A percentile compares a stretch with the other conserved stretches of the same genome.
phyloP scores from a whole-genome alignment of 1,284 basidiomycete genomes.

The Meripilus lineatus region DNA sequence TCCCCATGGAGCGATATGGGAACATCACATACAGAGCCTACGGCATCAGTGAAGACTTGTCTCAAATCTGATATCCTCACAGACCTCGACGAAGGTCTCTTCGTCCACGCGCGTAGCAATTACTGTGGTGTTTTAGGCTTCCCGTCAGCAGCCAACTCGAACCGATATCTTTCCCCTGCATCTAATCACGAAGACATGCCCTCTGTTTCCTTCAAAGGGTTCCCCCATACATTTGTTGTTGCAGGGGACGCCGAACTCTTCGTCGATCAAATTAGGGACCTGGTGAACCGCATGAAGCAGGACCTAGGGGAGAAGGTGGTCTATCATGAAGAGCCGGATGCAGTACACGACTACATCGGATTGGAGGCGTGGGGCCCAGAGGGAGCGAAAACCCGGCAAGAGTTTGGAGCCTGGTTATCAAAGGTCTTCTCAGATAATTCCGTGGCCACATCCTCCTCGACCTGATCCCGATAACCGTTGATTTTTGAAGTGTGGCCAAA shows the following conservation, averaged over 20 bases:
- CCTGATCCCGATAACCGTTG: no score
- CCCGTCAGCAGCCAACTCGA: constrained; percentile 36
- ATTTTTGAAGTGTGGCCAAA: no score
- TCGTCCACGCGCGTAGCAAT: constrained; percentile 31
- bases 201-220: constrained; percentile 40
- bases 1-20: constrained; percentile 58
- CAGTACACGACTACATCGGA: constrained; percentile 5
- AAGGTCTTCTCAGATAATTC: no score
- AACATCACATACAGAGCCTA: constrained; percentile 28
- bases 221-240: constrained; percentile 51
- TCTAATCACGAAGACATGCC: constrained; percentile 33
- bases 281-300: constrained; percentile 21
- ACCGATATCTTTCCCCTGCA: constrained; percentile 53
- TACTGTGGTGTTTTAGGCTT: constrained; percentile 15
- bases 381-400: no score
- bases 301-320: constrained; percentile 47
- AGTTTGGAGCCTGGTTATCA: no score
- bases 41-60: constrained; percentile 34
- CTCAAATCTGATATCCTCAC: constrained; percentile 27
- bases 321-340: constrained; percentile 45
- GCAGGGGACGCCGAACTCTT: constrained; percentile 49
- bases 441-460: no score
- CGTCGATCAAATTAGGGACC: constrained; percentile 40
- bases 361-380: constrained; percentile 5
- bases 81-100: constrained; percentile 32